Base-by-base conservation (phyloP, 2,329 filamentous ascomycete genomes). In the Pyrenochaeta sp. region DNA sequence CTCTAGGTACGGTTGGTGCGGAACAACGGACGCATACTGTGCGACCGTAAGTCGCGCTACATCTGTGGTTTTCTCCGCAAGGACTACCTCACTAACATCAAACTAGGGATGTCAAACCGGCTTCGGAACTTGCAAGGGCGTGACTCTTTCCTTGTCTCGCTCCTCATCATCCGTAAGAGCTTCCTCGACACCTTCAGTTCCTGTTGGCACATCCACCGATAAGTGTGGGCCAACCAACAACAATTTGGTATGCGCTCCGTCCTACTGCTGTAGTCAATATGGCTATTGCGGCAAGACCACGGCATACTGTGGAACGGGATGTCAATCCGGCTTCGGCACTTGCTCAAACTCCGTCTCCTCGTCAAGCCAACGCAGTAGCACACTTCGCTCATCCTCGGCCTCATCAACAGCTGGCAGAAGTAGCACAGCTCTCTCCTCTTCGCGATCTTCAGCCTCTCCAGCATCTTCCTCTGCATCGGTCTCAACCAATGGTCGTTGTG, bases 241-340 rank as follows among this genome's bases (percentile, higher is more conserved):
- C 8, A 47, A 47, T 11, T 44, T 35, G 48, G 75, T 72, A 6
- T 77, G 74, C 52, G 35, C 52, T 8, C 74, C 72, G 47, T 74
- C 74, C 4, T 60, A 70, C 49, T 77, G 74, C 61, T 78, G 74
- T 62, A 73, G 68, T 11, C 53, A 52, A 37, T 65, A 64, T 45
- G 74, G 74, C n/a, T 67, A 60, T 48, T 77, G 75, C 37, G 61
- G 61, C 11, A 51, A 53, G 19, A 62, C 55, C 7, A 34, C 28
- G 10, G 53, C 35, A n/a, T 53, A 64, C 43, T 65, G 61, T 36
- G 51, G 39, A 14, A 51, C 47, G 15, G 60, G 60, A 19, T 68
- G 61, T 46, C 60, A 65, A 34, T 40, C 51, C n/a, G 43, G 14
- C 6, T 68, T 61, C 30, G 65, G 63, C 13, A 58, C 41, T 34